Evolutionary conservation across 257 asterid genomes (phyloP).

Genomic region (Nicotiana tomentosiformis): DNA sequence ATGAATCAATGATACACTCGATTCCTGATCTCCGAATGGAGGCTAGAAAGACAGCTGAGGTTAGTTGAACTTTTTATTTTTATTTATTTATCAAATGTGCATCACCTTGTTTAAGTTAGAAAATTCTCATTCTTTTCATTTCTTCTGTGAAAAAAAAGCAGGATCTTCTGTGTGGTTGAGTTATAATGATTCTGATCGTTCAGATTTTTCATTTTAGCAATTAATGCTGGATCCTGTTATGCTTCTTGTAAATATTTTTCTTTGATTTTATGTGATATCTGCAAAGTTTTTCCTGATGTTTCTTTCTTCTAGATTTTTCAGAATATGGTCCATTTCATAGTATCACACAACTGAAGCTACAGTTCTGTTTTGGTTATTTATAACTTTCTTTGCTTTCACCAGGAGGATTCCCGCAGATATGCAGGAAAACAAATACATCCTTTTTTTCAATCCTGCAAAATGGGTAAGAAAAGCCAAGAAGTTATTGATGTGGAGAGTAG

Average conservation of each 20-base stretch:
- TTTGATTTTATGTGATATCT: background rate
- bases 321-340: background rate
- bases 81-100: background rate
- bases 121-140: background rate
- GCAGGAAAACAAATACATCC: conserved; percentile 91
- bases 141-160: background rate
- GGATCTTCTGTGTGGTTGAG: background rate
- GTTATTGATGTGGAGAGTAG: conserved; percentile 40
- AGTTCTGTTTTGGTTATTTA: background rate
- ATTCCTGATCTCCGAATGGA: conserved; percentile 78
- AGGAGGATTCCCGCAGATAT: conserved; percentile 84
- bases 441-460: conserved; percentile 66
- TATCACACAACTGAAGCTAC: background rate
- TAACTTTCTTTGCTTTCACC: conserved; percentile 18
- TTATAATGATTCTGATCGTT: background rate
- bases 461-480: conserved; percentile 52
- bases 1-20: conserved; percentile 34
- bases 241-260: background rate
- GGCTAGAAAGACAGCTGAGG: conserved; percentile 82
- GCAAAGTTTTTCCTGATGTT: background rate
- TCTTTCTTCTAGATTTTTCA: conserved; percentile 1
- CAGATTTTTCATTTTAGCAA: conserved; percentile 2
- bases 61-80: conserved; percentile 20
- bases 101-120: background rate
- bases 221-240: background rate